Evolutionary conservation across 257 asterid genomes (phyloP).

Genomic region (Knoxia roxburghii): DNA sequence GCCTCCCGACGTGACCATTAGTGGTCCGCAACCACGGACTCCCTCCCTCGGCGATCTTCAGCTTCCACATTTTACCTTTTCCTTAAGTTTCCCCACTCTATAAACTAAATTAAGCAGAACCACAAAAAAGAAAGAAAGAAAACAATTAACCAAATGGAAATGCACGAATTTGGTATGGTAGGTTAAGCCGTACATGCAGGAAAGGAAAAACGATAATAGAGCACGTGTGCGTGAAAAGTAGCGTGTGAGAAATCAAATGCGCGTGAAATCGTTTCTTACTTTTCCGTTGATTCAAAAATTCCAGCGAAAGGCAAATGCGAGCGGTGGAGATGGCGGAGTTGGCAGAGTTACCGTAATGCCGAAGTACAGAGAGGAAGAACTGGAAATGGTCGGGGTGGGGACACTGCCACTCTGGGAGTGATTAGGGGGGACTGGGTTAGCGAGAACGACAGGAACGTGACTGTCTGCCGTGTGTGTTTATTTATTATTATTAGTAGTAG

Average conservation of each 20-base stretch:
- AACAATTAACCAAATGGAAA: not conserved
- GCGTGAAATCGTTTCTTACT: not conserved
- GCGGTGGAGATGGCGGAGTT: no score
- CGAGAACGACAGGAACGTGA: no score
- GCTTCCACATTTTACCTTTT: slow-evolving; percentile 69
- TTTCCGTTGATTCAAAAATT: no score
- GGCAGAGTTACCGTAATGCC: no score
- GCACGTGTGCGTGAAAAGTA: not conserved
- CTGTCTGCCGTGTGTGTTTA: no score
- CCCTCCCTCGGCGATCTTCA: slow-evolving; percentile 75
- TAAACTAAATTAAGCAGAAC: not conserved
- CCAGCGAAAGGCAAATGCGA: no score
- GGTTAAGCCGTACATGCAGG: not conserved
- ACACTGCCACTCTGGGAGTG: no score
- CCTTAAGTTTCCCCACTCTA: not conserved
- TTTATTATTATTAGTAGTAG: no score
- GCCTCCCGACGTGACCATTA: slow-evolving; percentile 75
- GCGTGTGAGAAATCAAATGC: not conserved
- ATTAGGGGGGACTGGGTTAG: no score
- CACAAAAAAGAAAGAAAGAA: not conserved
- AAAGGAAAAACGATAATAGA: not conserved
- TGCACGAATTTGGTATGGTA: not conserved
- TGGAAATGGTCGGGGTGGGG: no score
- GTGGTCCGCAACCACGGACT: slow-evolving; percentile 80
- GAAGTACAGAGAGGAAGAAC: no score